Percentiles rank a stretch among this genome's conserved stretches.
These are phyloP conservation scores for Gossypium anomalum DNA, from an alignment of 345 rosid genomes.

Conservation along the genomic window DNA sequence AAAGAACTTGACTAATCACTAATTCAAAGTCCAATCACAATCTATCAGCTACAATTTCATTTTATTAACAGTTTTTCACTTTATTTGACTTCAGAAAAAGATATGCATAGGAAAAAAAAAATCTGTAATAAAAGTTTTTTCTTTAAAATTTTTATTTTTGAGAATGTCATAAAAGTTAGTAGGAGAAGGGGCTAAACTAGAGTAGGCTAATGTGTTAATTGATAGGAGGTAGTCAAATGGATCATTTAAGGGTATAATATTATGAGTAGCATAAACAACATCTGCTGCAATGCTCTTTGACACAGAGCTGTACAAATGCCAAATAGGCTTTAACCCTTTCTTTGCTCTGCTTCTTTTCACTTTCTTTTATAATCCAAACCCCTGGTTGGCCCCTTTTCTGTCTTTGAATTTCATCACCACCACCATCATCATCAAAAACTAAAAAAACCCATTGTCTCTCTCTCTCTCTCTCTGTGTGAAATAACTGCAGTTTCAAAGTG, in stretches of 20 bases:
- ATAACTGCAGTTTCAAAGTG: slow-evolving; percentile 27
- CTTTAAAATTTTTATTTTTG: too few species aligned
- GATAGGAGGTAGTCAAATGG: slow-evolving; percentile 26
- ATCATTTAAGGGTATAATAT: slow-evolving; percentile 15
- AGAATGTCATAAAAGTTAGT: too few species aligned
- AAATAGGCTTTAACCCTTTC: slow-evolving; percentile 12
- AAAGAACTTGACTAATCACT: background rate
- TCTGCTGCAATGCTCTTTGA: slow-evolving; percentile 1
- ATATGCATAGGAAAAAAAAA: background rate
- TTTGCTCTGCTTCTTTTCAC: slow-evolving; percentile 26
- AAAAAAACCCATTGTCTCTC: background rate
- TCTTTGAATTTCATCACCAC: slow-evolving; percentile 23
- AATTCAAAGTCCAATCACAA: background rate
- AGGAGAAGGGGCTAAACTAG: background rate
- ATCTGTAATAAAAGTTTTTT: background rate
- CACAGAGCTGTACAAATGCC: slow-evolving; percentile 17
- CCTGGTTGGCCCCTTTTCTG: slow-evolving; percentile 23
- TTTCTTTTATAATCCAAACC: slow-evolving; percentile 27
- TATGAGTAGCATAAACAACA: background rate
- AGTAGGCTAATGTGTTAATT: background rate
- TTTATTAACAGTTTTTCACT: background rate
- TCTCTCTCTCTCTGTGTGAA: slow-evolving; percentile 22
- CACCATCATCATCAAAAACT: background rate
- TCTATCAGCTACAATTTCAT: background rate
- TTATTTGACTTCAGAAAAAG: background rate